Percentiles rank a stretch among this genome's conserved stretches.
Evolutionary conservation across 2,329 filamentous ascomycete genomes (phyloP).

Genomic region (Neonectria neomacrospora): DNA sequence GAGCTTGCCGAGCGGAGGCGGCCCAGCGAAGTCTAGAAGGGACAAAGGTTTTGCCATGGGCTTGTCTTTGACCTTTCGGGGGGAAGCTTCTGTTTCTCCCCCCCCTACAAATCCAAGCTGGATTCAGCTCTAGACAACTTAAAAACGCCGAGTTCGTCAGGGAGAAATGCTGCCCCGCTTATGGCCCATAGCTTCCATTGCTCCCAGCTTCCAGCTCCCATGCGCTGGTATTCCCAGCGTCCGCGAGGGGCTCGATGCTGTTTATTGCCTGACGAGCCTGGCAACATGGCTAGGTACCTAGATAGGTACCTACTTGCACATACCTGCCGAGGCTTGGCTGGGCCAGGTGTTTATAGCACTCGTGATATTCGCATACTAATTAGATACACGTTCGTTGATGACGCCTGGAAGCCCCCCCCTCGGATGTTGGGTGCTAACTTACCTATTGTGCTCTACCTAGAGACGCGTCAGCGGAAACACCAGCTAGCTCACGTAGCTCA

Average conservation of each 20-base stretch:
- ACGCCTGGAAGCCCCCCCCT: too few relatives aligned
- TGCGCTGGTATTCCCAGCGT: not conserved
- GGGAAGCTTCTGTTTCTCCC: constrained; percentile 1
- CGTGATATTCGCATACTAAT: not conserved
- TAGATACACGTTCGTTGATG: not conserved
- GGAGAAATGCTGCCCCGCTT: constrained; percentile 28
- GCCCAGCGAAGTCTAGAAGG: constrained; percentile 10
- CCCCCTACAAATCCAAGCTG: not conserved
- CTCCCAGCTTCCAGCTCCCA: too few relatives aligned
- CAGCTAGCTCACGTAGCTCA: not conserved
- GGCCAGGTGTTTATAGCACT: not conserved
- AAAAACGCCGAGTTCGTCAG: constrained; percentile 21
- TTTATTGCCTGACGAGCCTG: not conserved
- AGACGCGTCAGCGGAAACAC: not conserved
- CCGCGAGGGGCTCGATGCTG: not conserved
- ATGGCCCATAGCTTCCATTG: constrained; percentile 14
- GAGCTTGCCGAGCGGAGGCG: constrained; percentile 5
- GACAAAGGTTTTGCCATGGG: constrained; percentile 2
- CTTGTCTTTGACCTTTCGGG: constrained; percentile 3
- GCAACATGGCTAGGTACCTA: not conserved
- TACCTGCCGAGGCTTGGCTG: not conserved
- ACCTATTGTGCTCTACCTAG: not conserved
- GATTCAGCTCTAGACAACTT: constrained; percentile 12
- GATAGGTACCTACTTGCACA: not conserved
- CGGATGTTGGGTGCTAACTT: too few relatives aligned